These are phyloP conservation scores for Cytospora paraplurivora DNA, from an alignment of 2,329 filamentous ascomycete genomes.

Conservation along the genomic window DNA sequence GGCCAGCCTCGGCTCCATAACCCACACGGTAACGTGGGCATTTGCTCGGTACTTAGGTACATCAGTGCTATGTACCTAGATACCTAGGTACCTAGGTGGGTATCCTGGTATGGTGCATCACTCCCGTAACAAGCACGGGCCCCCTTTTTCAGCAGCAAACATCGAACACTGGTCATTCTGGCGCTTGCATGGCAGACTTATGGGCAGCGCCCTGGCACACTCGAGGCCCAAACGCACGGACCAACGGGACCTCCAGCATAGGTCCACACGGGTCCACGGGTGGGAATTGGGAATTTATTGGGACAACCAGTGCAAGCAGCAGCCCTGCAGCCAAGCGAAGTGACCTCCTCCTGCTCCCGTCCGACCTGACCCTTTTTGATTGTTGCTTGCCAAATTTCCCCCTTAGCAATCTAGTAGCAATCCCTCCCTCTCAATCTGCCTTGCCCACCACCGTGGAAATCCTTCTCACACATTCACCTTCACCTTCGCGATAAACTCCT, in stretches of 20 bases:
- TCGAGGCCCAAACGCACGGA: not conserved
- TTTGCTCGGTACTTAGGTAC: not conserved
- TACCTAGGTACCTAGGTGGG: not conserved
- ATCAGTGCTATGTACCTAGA: no score
- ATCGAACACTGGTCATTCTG: no score
- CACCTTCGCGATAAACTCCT: slow-evolving; percentile 27
- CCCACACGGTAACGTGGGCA: not conserved
- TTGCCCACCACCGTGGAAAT: slow-evolving; percentile 1
- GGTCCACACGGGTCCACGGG: slow-evolving; percentile 7
- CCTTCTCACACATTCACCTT: slow-evolving; percentile 16
- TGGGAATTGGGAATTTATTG: slow-evolving; percentile 20
- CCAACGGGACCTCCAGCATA: not conserved
- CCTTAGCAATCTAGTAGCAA: slow-evolving; percentile 10
- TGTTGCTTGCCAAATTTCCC: slow-evolving; percentile 22
- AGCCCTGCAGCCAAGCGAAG: slow-evolving; percentile 21
- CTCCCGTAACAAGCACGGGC: slow-evolving; percentile 17
- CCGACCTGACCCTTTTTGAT: slow-evolving; percentile 3
- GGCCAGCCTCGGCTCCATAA: not conserved
- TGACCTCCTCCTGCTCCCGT: slow-evolving; percentile 23
- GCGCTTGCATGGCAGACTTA: no score
- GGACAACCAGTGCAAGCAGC: slow-evolving; percentile 14
- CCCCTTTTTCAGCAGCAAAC: slow-evolving; percentile 15
- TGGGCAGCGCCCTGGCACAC: not conserved
- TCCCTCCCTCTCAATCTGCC: slow-evolving; percentile 1
- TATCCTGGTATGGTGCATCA: not conserved